Evolutionary conservation across 2,329 filamentous ascomycete species (phyloP), one percentile per base, ranked within the genome.

Genomic region (Curvularia sp.): DNA sequence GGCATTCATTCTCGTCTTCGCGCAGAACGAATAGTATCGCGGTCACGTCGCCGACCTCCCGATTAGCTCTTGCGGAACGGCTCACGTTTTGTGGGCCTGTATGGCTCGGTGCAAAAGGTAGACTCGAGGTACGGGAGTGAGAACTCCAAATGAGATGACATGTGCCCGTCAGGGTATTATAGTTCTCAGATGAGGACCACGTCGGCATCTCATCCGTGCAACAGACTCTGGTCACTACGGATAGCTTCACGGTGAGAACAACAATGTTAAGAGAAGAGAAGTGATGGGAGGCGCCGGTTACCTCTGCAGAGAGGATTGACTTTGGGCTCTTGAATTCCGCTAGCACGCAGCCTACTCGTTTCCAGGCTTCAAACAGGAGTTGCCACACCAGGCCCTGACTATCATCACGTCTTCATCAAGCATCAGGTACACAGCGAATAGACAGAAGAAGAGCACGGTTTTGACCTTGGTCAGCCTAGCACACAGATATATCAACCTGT

Each of bases 131-230:
- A 80, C 81, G 71, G 74, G 74, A 78, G 73, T 73, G 69, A 49
- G 32, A 66, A 66, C 70, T 73, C 79, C 80, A 87, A 83, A 82
- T 80, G 83, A 77, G 79, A 80, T 80, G 81, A 82, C 88, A 86
- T 92, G 92, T 89, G 91, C 89, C 86, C 74, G 81, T 84, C 80
- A 76, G 89, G 85, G 74, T 55, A 59, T 76, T 89, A 89, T 92
- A 89, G 90, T 80, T 85, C 85, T 89, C 85, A 84, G 79, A 80
- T 77, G 87, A 87, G 85, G 86, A 81, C 89, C 90, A 91, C 89
- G 89, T 92, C 89, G 86, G 87, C 84, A 78, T 77, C 79, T 78
- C 82, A 83, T 81, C 89, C 88, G 89, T 89, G 85, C 86, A 87
- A 86, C 84, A 84, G 84, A 85, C 85, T 87, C 81, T 86, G 87